Evolutionary conservation across 208 protist genomes (phyloP).

Genomic region (Polymyxa betae): DNA sequence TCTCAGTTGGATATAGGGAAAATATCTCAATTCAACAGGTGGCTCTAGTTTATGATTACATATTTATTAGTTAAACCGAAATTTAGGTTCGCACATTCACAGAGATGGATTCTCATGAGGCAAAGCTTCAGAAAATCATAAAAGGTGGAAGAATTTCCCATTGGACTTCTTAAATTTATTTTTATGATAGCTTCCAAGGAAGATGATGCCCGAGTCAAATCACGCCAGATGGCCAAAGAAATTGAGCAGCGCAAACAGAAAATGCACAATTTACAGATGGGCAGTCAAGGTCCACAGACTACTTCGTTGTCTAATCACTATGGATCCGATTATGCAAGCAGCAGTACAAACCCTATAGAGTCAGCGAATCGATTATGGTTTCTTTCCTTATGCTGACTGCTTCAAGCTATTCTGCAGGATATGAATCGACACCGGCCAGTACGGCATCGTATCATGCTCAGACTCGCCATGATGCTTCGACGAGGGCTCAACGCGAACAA

Average conservation of each 20-base stretch:
- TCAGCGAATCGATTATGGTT: too few species aligned
- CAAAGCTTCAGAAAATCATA: slow-evolving; percentile 61
- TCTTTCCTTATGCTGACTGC: too few species aligned
- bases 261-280: not conserved
- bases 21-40: slow-evolving; percentile 61
- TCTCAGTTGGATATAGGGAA: slow-evolving; percentile 60
- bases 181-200: slow-evolving; percentile 19
- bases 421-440: not conserved
- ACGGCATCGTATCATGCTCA: too few species aligned
- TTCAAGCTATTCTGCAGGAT: not conserved
- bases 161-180: not conserved
- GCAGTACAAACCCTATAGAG: too few species aligned
- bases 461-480: not conserved
- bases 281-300: not conserved
- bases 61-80: too few species aligned
- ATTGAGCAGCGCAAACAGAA: slow-evolving; percentile 26
- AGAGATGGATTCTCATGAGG: slow-evolving; percentile 63
- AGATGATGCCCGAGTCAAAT: slow-evolving; percentile 27
- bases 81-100: slow-evolving; percentile 61
- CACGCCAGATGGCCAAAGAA: not conserved
- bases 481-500: not conserved
- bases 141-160: slow-evolving; percentile 3
- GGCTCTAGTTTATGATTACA: not conserved
- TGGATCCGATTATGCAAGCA: too few species aligned
- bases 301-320: too few species aligned